These are phyloP conservation scores for Lasiosphaeria miniovina DNA, from an alignment of 495 filamentous ascomycete genomes.

Conservation along the genomic window DNA sequence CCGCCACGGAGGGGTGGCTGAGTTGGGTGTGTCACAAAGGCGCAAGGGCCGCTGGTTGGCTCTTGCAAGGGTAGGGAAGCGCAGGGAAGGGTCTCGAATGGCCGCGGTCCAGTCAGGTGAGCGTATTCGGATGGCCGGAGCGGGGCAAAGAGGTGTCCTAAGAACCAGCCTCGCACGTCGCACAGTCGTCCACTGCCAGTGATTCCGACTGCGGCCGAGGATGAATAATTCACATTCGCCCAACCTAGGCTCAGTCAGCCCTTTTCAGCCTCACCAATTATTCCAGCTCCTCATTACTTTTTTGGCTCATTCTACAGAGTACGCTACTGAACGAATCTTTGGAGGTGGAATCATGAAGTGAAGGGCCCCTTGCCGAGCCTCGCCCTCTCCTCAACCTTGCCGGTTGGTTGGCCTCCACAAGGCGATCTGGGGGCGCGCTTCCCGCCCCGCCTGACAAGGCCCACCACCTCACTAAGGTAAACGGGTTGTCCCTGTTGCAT, in stretches of 20 bases:
- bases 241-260: too few species aligned
- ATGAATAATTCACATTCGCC: background rate
- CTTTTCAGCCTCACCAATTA: too few species aligned
- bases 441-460: background rate
- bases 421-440: background rate
- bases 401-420: background rate
- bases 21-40: conserved; percentile 32
- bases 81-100: conserved; percentile 30
- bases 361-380: background rate
- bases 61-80: conserved; percentile 26
- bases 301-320: too few species aligned
- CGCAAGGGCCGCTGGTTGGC: conserved; percentile 34
- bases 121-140: too few species aligned
- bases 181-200: background rate
- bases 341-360: too few species aligned
- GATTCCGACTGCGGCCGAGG: background rate
- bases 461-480: background rate
- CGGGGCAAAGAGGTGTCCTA: background rate
- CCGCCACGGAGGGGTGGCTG: conserved; percentile 31
- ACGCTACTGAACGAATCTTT: too few species aligned
- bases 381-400: background rate
- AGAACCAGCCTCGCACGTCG: conserved; percentile 4
- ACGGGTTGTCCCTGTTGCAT: background rate
- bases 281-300: too few species aligned
- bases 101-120: conserved; percentile 19